Base-by-base conservation (phyloP, 495 filamentous ascomycete species). In the Thozetella sp. region DNA sequence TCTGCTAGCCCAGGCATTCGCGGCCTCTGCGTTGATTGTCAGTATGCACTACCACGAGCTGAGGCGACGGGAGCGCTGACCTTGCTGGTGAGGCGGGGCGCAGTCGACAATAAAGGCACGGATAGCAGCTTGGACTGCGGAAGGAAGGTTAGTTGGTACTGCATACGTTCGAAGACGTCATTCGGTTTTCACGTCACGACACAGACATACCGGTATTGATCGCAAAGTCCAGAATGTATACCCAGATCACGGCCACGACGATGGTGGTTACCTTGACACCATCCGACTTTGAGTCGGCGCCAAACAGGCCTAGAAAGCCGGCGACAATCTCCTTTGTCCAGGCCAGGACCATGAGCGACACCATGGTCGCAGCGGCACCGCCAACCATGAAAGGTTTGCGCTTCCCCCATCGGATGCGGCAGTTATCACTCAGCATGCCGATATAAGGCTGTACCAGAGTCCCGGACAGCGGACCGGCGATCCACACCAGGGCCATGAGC, bases 361-460 rank as follows among this genome's bases (percentile, higher is more conserved):
- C 25, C 26, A 93, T 82, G 0, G 92, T 96, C 22, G 90, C 89
- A 34, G 76, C 71, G 27, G 88, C 83, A 12, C 93, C 93, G 19
- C 81, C 83, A 12, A 96, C 66, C 86, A 97, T 97, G 67, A 96
- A 97, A 0, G 93, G 93, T 61, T 92, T 91, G 61, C 93, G 82
- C 76, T 89, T 93, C 12, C 93, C 93, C 89, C 89, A 95, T 27
- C 81, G 70, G 10, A 87, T 75, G 27, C 92, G 86, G 68, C 91
- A 94, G 63, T 91, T 92, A 64, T 97, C 93, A 67, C 92, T 96
- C 64, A 90, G 83, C 67, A 97, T 93, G 54, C 93, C 93, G 23
- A 97, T 86, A 67, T 96, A 96, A n/a, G 93, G 93, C 76, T 97
- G 93, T 20, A 97, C 93, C 34, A 97, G 76, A 1, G 86, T 86